Evolutionary conservation across 179 eudicot species (phyloP), one percentile per base, ranked within the genome.

Genomic region (Spergularia azorica): DNA sequence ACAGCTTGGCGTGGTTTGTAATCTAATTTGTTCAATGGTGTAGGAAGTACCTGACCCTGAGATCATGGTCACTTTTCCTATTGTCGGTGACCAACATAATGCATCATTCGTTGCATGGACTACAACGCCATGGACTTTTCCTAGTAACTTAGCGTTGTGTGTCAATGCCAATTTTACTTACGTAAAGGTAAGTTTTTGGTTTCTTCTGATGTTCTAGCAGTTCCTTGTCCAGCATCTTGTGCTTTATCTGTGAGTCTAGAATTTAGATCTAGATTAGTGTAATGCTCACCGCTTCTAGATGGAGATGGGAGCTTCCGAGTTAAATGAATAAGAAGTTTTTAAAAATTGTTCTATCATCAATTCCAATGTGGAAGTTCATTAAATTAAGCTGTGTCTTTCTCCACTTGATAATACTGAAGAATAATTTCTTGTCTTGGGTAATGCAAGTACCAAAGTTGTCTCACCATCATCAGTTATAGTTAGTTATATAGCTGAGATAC

Each of bases 101-200:
- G 89, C 99, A 62, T 81, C 92, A 10, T 87, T 95, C 76, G 97
- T 95, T 55, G 99, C 99, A 38, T 95, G 99, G 99, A 95, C 99
- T 4, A 95, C 99, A 18, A 93, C 97, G 0, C 99, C 97, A 21
- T 95, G 97, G 99, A 95, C 97, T 5, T 88, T 93, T 72, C 99
- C 97, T 38, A 91, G 97, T 77, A 95, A 93, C 84, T 91, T 95
- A 61, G 98, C 97, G 16, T 94, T 95, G 77, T 95, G 98, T 78
- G 95, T 95, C 82, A 95, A 95, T 86, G 89, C 87, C 9, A 86
- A 85, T 77, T 85, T 93, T 77, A 83, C 74, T 36, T 95, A 95
- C 79, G 83, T 95, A 17, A 95, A 91, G 98, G 97, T 92, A 48
- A 74, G 88, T 80, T 32, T 69, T 11, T 70, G 54, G 43, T 61